Evolutionary conservation across 202 grass and related monocot genomes (phyloP).

Genomic region (Alloteropsis angusta): DNA sequence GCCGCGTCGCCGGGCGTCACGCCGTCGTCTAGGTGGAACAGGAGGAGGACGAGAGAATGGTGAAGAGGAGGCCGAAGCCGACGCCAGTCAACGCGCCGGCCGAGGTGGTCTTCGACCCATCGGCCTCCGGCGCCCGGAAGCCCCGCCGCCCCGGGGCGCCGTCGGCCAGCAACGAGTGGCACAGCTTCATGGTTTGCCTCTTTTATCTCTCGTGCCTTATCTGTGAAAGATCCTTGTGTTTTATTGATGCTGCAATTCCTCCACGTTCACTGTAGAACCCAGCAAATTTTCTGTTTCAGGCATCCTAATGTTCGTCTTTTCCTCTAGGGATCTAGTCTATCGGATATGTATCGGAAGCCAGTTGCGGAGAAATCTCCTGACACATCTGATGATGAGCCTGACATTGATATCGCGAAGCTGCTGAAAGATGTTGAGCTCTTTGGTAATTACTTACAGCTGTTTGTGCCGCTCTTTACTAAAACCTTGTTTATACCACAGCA

Average conservation of each 20-base stretch:
- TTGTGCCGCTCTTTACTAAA: background rate
- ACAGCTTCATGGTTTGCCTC: slow-evolving; percentile 33
- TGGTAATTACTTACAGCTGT: slow-evolving; percentile 30
- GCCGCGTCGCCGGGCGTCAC: background rate
- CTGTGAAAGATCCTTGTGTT: background rate
- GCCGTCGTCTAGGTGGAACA: background rate
- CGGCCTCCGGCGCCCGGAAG: slow-evolving; percentile 5
- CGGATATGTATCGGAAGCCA: slow-evolving; percentile 68
- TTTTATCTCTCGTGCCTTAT: background rate
- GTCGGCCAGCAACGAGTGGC: slow-evolving; percentile 24
- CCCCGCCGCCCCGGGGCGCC: slow-evolving; percentile 27
- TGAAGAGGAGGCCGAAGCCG: slow-evolving; percentile 38
- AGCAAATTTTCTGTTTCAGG: background rate
- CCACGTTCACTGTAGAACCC: background rate
- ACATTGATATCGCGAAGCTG: slow-evolving; percentile 75
- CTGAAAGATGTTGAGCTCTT: slow-evolving; percentile 85
- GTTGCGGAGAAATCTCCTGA: slow-evolving; percentile 24
- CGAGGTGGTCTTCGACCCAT: slow-evolving; percentile 44
- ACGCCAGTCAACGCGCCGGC: slow-evolving; percentile 23
- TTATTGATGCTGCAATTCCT: background rate
- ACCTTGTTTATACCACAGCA: background rate
- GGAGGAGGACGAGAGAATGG: slow-evolving; percentile 15
- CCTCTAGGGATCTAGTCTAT: slow-evolving; percentile 56
- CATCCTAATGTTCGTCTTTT: background rate
- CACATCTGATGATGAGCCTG: slow-evolving; percentile 58